phyloP scores from a whole-genome alignment of 2,329 filamentous ascomycete species.

The Epichloe brachyelytri region DNA sequence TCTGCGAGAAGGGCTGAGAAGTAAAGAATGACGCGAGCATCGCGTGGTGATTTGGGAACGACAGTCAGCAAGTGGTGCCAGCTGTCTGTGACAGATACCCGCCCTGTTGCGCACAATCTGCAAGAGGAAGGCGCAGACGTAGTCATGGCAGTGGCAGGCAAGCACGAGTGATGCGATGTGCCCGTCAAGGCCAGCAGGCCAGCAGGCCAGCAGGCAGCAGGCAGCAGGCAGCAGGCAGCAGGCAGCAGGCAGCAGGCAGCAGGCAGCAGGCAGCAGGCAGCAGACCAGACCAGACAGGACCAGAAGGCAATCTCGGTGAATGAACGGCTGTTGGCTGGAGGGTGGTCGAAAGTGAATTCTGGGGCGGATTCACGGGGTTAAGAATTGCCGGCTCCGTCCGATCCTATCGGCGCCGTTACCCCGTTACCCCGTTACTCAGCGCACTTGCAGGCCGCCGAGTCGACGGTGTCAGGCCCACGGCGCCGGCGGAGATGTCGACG shows the following conservation, averaged over 20 bases:
- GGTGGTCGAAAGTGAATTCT: background rate
- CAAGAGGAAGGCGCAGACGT: background rate
- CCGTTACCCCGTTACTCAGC: too few relatives aligned
- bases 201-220: background rate
- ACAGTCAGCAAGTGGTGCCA: background rate
- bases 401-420: background rate
- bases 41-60: conserved; percentile 3
- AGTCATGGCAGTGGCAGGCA: background rate
- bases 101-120: background rate
- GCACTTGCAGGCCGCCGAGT: too few relatives aligned
- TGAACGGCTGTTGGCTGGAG: background rate
- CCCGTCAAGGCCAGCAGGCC: background rate
- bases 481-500: too few relatives aligned
- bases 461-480: too few relatives aligned
- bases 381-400: conserved; percentile 6
- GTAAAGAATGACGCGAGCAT: background rate
- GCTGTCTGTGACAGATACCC: background rate
- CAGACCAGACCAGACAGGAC: background rate
- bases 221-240: too few relatives aligned
- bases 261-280: too few relatives aligned
- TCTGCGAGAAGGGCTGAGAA: background rate
- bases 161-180: background rate
- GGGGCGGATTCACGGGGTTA: conserved; percentile 1
- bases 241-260: too few relatives aligned
- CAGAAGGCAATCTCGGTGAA: background rate